Evolutionary conservation across 306 rosid genomes (phyloP).

Genomic region (Styphnolobium japonicum): DNA sequence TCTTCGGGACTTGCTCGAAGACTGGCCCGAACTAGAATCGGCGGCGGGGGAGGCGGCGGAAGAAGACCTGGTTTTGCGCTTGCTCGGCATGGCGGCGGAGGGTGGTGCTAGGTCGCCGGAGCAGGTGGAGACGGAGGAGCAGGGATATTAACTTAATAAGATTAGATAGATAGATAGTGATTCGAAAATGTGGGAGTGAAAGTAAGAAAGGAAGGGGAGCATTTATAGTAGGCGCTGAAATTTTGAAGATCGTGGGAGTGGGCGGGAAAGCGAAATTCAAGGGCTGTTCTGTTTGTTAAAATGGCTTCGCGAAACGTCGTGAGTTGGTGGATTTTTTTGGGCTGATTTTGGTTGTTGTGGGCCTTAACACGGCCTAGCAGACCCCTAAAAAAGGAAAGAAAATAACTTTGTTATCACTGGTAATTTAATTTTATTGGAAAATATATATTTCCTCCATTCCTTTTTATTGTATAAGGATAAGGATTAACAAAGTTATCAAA

Average conservation of each 20-base stretch:
- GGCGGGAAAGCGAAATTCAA: conserved; percentile 36
- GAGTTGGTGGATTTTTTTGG: background rate
- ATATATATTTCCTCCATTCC: too few species aligned
- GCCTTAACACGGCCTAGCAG: background rate
- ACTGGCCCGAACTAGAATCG: background rate
- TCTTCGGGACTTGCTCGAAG: background rate
- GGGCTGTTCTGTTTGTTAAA: background rate
- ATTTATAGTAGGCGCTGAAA: conserved; percentile 12
- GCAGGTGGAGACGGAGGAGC: background rate
- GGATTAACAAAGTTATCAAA: too few species aligned
- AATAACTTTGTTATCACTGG: too few species aligned
- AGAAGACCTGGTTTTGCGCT: background rate
- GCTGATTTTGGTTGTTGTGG: background rate
- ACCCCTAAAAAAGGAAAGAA: too few species aligned
- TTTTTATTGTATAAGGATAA: too few species aligned
- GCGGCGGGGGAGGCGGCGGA: background rate
- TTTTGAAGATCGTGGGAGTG: background rate
- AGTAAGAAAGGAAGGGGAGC: background rate
- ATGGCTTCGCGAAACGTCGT: background rate
- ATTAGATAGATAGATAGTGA: background rate
- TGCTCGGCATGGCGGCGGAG: conserved; percentile 6
- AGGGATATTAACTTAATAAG: too few species aligned
- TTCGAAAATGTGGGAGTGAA: too few species aligned
- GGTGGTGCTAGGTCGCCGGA: background rate
- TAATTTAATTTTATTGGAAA: too few species aligned